These are phyloP conservation scores for Ascosphaera acerosa DNA, from an alignment of 2,329 filamentous ascomycete species.

Conservation along the genomic window DNA sequence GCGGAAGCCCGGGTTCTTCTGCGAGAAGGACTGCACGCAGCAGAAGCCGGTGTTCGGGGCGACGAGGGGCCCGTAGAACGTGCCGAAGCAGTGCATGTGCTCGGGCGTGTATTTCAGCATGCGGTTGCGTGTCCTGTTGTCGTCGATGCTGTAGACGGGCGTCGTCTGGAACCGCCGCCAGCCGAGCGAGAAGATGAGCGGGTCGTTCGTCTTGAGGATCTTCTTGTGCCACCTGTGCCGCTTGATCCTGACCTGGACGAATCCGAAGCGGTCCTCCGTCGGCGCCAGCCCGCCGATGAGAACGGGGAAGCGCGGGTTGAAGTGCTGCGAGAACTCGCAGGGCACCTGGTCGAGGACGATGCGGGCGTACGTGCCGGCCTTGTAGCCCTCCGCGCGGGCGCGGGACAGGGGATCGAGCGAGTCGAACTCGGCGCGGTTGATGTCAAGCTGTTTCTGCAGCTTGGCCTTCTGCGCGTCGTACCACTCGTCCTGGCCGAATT, in stretches of 20 bases:
- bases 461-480: conserved; percentile 90
- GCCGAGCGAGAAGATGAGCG: conserved; percentile 84
- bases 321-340: conserved; percentile 64
- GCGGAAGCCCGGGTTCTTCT: conserved; percentile 68
- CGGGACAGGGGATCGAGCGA: conserved; percentile 64
- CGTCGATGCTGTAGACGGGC: conserved; percentile 84
- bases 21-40: conserved; percentile 70
- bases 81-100: conserved; percentile 97
- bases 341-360: conserved; percentile 75
- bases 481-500: conserved; percentile 96
- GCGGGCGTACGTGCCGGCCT: conserved; percentile 77
- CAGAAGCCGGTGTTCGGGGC: conserved; percentile 92
- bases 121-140: conserved; percentile 75
- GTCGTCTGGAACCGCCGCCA: conserved; percentile 88
- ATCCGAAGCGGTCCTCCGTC: conserved; percentile 89
- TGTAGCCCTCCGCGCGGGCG: conserved; percentile 65
- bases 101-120: conserved; percentile 99
- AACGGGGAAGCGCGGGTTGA: conserved; percentile 59
- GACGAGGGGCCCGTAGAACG: conserved; percentile 83
- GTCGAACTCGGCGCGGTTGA: conserved; percentile 88
- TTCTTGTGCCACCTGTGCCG: conserved; percentile 97
- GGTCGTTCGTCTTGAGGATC: conserved; percentile 94
- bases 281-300: conserved; percentile 77
- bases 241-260: conserved; percentile 89
- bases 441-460: conserved; percentile 84